Evolutionary conservation across 306 rosid genomes (phyloP).

Genomic region (Cicer arietinum): DNA sequence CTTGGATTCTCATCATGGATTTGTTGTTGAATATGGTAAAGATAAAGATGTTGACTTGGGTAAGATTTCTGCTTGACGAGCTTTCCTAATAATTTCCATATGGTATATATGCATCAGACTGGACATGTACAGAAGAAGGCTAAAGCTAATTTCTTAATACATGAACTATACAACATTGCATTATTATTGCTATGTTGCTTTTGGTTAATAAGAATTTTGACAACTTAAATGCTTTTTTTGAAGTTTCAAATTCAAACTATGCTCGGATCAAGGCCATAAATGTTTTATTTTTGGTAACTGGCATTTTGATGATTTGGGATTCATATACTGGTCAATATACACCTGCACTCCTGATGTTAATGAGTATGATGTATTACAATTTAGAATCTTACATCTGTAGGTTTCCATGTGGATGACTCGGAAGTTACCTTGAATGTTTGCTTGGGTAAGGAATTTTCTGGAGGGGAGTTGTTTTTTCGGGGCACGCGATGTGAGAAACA

Average conservation of each 20-base stretch:
- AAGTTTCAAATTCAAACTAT: constrained; percentile 38
- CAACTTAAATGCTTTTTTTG: constrained; percentile 33
- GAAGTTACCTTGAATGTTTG: constrained; percentile 69
- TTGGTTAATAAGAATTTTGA: constrained; percentile 16
- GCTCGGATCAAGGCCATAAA: constrained; percentile 21
- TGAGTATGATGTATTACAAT: constrained; percentile 29
- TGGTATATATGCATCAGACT: constrained; percentile 3
- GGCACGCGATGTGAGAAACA: constrained; percentile 66
- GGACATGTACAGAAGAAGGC: constrained; percentile 34
- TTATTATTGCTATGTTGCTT: constrained; percentile 17
- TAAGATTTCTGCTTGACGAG: constrained; percentile 43
- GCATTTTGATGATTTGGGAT: constrained; percentile 32
- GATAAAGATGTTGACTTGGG: constrained; percentile 67
- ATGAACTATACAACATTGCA: constrained; percentile 22
- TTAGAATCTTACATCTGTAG: constrained; percentile 49
- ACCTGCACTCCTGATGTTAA: constrained; percentile 26
- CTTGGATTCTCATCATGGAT: constrained; percentile 70
- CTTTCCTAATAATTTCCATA: constrained; percentile 34
- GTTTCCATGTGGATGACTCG: constrained; percentile 73
- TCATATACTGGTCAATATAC: constrained; percentile 6
- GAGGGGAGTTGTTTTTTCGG: constrained; percentile 67
- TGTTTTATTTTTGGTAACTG: constrained; percentile 16
- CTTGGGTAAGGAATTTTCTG: constrained; percentile 68
- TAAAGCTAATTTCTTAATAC: constrained; percentile 30
- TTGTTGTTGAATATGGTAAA: constrained; percentile 64